Evolutionary conservation across 371 early-diverging fungal species (phyloP), one percentile per base, ranked within the genome.

Genomic region (Lichtheimia ramosa): DNA sequence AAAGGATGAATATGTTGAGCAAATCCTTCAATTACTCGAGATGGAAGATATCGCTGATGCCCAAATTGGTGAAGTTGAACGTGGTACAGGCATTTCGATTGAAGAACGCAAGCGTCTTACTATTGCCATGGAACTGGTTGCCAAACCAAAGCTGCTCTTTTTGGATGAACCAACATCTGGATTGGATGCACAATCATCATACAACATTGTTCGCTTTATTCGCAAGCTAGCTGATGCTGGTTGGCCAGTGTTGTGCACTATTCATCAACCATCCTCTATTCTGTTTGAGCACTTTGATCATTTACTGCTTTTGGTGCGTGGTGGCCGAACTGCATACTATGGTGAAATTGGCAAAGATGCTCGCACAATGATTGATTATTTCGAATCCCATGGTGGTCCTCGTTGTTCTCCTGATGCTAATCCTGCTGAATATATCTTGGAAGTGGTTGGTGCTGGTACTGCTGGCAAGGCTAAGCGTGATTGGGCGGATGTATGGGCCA

Each of bases 121-220:
- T 20, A 89, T 90, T 50, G 91, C 81, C 18, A 68, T 68, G 59
- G 91, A 91, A 64, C 74, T 93, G 14, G 86, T 93, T 7, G 85
- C 89, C 24, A 84, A 83, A 63, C 90, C 91, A 16, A 69, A 79
- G 43, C 74, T 92, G 7, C 71, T 92, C 53, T 91, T 92, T 73
- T 71, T 94, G 58, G 94, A 94, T 71, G 94, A 94, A 67, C 92
- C 93, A 10, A 92, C 93, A 8, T 86, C 87, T 27, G 83, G 92
- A 55, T 76, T 84, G 7, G 90, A 84, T 58, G 79, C 83, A 7
- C 81, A 83, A 60, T 87, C 87, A 16, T 85, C 88, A 18, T 82
- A 83, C 69, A 87, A 85, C 66, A 86, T 92, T 52, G 70, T 91
- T 12, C 77, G 81, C 8, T 73, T 89, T 59, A 70, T 91, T 54